Percentiles rank a stretch among this genome's conserved stretches.
phyloP scores from a whole-genome alignment of 495 filamentous ascomycete species.

The Penicillium canariense region DNA sequence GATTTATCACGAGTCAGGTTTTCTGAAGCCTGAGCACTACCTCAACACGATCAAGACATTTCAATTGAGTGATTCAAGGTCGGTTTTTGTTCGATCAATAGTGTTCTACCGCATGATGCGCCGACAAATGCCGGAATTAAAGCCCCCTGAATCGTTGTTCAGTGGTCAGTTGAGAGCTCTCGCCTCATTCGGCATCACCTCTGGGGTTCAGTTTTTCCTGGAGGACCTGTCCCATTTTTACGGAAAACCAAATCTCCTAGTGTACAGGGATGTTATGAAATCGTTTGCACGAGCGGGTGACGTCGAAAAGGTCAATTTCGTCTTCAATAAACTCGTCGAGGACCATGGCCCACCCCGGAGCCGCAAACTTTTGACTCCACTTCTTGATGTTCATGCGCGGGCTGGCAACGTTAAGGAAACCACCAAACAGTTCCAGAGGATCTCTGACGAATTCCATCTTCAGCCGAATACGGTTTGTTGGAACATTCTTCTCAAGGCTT shows the following conservation, averaged over 20 bases:
- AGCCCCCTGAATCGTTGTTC: conserved; percentile 23
- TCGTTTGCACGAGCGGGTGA: conserved; percentile 34
- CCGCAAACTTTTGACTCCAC: conserved; percentile 38
- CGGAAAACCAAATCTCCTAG: conserved; percentile 23
- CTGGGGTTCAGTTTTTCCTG: conserved; percentile 50
- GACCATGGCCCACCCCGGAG: conserved; percentile 36
- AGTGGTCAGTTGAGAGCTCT: conserved; percentile 23
- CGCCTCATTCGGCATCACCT: conserved; percentile 26
- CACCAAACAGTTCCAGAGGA: conserved; percentile 55
- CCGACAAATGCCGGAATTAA: conserved; percentile 21
- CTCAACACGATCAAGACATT: conserved; percentile 28
- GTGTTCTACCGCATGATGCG: conserved; percentile 44
- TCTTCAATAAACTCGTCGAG: conserved; percentile 33
- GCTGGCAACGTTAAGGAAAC: conserved; percentile 59
- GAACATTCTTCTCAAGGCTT: conserved; percentile 76
- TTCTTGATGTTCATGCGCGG: conserved; percentile 66
- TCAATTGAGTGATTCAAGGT: conserved; percentile 20
- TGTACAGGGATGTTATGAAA: conserved; percentile 33
- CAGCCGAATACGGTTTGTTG: conserved; percentile 55
- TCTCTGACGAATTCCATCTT: conserved; percentile 52
- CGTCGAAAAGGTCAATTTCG: conserved; percentile 24
- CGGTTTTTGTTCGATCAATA: conserved; percentile 28
- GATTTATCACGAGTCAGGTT: conserved; percentile 18
- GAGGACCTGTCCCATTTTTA: conserved; percentile 43
- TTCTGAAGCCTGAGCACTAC: conserved; percentile 28